Evolutionary conservation across 1,284 basidiomycete genomes (phyloP), one percentile per base, ranked within the genome.

Genomic region (Athelia sp.): DNA sequence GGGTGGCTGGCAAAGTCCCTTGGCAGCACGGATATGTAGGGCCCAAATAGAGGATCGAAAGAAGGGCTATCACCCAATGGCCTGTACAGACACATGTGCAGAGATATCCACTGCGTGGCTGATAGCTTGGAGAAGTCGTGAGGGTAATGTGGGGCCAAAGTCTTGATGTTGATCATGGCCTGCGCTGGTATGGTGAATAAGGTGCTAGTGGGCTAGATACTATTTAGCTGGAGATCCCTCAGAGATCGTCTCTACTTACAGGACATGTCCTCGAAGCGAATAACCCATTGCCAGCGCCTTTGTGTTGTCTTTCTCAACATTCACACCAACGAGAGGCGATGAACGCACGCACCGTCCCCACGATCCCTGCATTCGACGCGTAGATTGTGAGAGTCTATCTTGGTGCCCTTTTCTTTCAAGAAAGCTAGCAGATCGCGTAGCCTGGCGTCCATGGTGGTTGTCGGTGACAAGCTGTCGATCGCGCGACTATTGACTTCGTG

Each of bases 1-100:
- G 92, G 92, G 69, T 94, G 92, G 52, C 64, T 74, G 51, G 68
- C 73, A 62, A 94, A 93, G 34, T 80, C 67, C 48, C 63, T 61
- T 2, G 91, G 92, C 15, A 95, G 67, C 0, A 81, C 75, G 1
- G 82, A 81, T 48, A 94, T 82, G 59, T 91, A 94, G 2, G 83
- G 79, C 19, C 82, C 81, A 67, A 88, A 93, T n/a, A 64, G 61
- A 51, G 76, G 72, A 56, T 90, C 82, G 18, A 52, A 50, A 26
- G 79, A 82, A 14, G 69, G 68, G 6, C 60, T 52, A 11, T 64
- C 59, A 35, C 50, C 53, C 58, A 53, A 53, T 52, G 64, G 67
- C 26, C 58, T 66, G 59, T 67, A 65, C 22, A 76, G 57, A 29
- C 68, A 67, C 10, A 79, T 54, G 56, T 77, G 73, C 46, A 79